Conservation (phyloP, 495 filamentous ascomycete species). For the Penicillium manginii region DNA sequence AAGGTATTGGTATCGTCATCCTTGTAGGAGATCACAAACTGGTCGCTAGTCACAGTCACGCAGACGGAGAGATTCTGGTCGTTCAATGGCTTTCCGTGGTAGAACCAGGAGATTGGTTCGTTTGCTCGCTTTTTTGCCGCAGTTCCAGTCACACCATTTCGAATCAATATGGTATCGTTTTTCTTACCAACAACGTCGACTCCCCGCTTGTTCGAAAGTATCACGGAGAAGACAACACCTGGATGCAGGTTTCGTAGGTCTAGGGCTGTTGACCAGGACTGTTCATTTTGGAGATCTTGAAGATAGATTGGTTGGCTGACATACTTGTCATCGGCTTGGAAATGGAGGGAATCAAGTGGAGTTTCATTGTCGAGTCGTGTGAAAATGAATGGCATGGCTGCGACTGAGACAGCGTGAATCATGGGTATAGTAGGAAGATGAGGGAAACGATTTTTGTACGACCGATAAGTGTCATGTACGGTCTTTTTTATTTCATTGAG, state of each 20-base stretch:
- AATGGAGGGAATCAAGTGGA: conserved; percentile 2
- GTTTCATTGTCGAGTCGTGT: not conserved
- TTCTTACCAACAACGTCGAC: not conserved
- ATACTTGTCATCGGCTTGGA: conserved; percentile 1
- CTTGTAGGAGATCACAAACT: conserved; percentile 14
- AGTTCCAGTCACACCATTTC: conserved; percentile 15
- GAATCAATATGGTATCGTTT: conserved; percentile 7
- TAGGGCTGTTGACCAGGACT: conserved; percentile 6
- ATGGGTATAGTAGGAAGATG: not conserved
- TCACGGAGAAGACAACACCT: conserved; percentile 13
- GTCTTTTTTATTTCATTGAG: not conserved
- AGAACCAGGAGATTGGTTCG: conserved; percentile 6
- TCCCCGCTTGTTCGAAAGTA: conserved; percentile 12
- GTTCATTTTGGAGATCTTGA: conserved; percentile 3
- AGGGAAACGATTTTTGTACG: not conserved
- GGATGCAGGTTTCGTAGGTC: conserved; percentile 13
- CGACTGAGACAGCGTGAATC: conserved; percentile 1
- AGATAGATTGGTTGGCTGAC: conserved; percentile 11
- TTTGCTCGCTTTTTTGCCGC: conserved; percentile 11
- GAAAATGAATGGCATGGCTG: conserved; percentile 6
- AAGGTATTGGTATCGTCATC: not conserved
- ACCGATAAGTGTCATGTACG: not conserved
- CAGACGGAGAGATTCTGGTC: conserved; percentile 9
- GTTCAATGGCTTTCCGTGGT: conserved; percentile 16
- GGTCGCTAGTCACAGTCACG: conserved; percentile 12